phyloP scores from a whole-genome alignment of 2,329 filamentous ascomycete genomes.

The Nakataea oryzae region DNA sequence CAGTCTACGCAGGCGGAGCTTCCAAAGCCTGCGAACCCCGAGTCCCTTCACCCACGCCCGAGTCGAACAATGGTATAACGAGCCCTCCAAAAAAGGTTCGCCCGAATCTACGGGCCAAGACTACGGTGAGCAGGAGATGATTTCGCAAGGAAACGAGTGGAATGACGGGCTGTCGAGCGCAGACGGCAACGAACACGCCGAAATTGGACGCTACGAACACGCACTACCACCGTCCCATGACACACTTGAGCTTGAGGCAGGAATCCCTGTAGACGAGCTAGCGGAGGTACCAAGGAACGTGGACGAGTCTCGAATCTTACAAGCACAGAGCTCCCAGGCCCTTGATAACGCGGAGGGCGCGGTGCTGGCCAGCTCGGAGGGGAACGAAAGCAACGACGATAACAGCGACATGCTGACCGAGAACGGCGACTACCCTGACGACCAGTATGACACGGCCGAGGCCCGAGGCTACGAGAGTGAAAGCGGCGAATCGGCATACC shows the following conservation, averaged over 20 bases:
- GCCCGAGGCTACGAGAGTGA: slow-evolving; percentile 42
- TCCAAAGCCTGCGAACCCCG: slow-evolving; percentile 63
- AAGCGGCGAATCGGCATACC: slow-evolving; percentile 52
- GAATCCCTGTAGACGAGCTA: background rate
- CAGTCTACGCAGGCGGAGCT: slow-evolving; percentile 63
- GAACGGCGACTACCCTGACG: slow-evolving; percentile 21
- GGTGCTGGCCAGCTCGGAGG: slow-evolving; percentile 5
- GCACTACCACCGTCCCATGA: background rate
- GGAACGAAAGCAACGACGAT: slow-evolving; percentile 23
- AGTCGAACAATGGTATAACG: slow-evolving; percentile 41
- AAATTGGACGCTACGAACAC: background rate
- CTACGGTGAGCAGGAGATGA: slow-evolving; percentile 5
- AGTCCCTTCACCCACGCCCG: slow-evolving; percentile 69
- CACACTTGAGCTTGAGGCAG: background rate
- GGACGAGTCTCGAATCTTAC: background rate
- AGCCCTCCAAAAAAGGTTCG: slow-evolving; percentile 13
- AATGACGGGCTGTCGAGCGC: slow-evolving; percentile 18
- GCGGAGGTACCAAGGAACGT: background rate
- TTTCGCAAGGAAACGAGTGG: slow-evolving; percentile 14
- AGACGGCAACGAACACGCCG: slow-evolving; percentile 13
- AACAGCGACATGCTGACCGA: slow-evolving; percentile 28
- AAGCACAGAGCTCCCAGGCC: background rate
- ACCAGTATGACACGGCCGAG: slow-evolving; percentile 22
- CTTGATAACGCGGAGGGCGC: slow-evolving; percentile 1
- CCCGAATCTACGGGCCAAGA: slow-evolving; percentile 5